These are phyloP conservation scores for Morella rubra DNA, from an alignment of 306 rosid species.

Conservation along the genomic window DNA sequence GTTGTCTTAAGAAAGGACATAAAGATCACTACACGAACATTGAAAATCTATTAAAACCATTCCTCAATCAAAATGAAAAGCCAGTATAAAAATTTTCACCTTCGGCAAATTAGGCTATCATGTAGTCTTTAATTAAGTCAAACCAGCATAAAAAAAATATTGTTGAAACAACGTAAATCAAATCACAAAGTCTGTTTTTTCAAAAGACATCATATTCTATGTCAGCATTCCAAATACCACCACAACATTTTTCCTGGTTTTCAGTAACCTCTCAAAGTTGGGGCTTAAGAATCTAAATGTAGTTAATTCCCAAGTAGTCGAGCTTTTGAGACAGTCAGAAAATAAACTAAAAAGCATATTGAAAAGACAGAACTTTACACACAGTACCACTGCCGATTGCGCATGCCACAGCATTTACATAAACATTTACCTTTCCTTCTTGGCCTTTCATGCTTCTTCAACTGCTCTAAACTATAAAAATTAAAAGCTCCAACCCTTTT, in stretches of 20 bases:
- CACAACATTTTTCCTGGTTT: background rate
- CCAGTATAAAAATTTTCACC: background rate
- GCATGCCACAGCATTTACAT: too few relatives aligned
- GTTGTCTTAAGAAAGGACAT: background rate
- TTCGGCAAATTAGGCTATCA: background rate
- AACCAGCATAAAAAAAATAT: background rate
- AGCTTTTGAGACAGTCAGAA: background rate
- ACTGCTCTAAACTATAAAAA: background rate
- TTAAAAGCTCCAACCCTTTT: background rate
- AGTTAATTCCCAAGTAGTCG: background rate
- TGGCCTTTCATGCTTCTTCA: slow-evolving; percentile 38
- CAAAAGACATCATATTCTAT: background rate
- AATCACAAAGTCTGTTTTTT: background rate
- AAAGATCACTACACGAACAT: background rate
- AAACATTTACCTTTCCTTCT: slow-evolving; percentile 36
- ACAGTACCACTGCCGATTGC: background rate
- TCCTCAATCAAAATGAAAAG: background rate
- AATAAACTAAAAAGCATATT: background rate
- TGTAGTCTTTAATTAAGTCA: background rate
- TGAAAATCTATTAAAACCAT: background rate
- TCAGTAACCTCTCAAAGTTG: background rate
- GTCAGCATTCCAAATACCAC: background rate
- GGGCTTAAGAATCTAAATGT: background rate
- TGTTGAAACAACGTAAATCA: background rate
- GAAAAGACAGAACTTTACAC: background rate